Conservation (phyloP, 2,329 filamentous ascomycete species). For the Fusarium bulbicola region DNA sequence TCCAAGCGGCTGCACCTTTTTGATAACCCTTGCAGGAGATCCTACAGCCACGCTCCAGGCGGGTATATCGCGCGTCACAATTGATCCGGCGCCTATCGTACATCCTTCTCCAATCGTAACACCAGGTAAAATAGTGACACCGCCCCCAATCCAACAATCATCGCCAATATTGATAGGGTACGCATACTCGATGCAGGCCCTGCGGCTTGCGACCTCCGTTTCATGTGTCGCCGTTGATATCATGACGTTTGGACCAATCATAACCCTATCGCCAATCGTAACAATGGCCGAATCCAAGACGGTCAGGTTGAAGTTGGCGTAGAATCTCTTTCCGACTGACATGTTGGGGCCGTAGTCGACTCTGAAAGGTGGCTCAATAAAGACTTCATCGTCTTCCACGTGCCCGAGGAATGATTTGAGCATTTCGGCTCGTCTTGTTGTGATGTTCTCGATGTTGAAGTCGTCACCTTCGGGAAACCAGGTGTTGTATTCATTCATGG, state of each 20-base stretch:
- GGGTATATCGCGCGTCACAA: constrained; percentile 71
- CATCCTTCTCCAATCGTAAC: constrained; percentile 80
- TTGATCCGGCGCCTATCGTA: constrained; percentile 81
- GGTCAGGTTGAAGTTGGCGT: constrained; percentile 62
- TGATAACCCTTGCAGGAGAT: constrained; percentile 47
- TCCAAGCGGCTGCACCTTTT: constrained; percentile 14
- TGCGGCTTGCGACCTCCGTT: constrained; percentile 56
- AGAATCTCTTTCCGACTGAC: constrained; percentile 64
- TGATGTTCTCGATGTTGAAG: neutral
- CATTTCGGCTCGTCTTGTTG: constrained; percentile 45
- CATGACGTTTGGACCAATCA: constrained; percentile 62
- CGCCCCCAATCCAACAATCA: constrained; percentile 76
- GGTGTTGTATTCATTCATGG: constrained; percentile 63
- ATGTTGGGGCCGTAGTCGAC: constrained; percentile 72
- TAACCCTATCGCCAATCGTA: constrained; percentile 60
- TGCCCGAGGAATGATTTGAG: constrained; percentile 57
- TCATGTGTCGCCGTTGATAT: constrained; percentile 64
- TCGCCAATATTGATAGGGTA: constrained; percentile 58
- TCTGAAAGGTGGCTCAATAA: constrained; percentile 66
- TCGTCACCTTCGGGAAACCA: constrained; percentile 53
- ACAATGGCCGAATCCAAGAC: constrained; percentile 63
- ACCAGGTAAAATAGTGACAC: constrained; percentile 78
- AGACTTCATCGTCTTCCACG: constrained; percentile 56
- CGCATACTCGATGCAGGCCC: constrained; percentile 59
- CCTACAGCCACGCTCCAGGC: constrained; percentile 50